Evolutionary conservation across 2,329 filamentous ascomycete genomes (phyloP).

Genomic region (Botryotinia globosa): DNA sequence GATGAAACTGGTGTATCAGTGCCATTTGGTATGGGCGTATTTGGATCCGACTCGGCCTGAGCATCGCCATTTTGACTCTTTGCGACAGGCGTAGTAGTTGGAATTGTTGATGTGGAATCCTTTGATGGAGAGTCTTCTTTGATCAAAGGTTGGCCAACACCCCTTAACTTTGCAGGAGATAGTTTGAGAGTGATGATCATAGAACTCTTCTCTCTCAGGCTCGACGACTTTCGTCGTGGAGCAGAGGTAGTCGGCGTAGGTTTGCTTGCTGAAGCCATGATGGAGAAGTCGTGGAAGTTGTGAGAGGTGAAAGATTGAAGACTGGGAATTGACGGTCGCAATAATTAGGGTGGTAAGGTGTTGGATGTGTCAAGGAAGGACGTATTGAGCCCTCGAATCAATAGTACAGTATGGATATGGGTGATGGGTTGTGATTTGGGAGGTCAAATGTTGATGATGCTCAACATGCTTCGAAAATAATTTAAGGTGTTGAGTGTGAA

Average conservation of each 20-base stretch:
- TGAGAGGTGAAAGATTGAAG: not conserved
- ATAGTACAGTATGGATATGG: not conserved
- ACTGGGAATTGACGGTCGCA: slow-evolving; percentile 15
- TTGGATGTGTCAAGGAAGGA: slow-evolving; percentile 10
- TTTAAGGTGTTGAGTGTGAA: slow-evolving; percentile 4
- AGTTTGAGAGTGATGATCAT: slow-evolving; percentile 54
- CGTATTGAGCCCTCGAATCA: not conserved
- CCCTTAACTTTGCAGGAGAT: slow-evolving; percentile 49
- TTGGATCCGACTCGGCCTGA: slow-evolving; percentile 57
- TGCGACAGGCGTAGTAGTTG: slow-evolving; percentile 40
- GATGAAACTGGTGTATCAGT: slow-evolving; percentile 50
- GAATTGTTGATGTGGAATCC: slow-evolving; percentile 42
- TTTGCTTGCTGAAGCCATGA: slow-evolving; percentile 34
- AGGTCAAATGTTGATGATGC: slow-evolving; percentile 7
- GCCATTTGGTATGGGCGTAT: slow-evolving; percentile 55
- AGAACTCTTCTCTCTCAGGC: slow-evolving; percentile 28
- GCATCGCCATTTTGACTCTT: slow-evolving; percentile 50
- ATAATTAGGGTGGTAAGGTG: slow-evolving; percentile 1
- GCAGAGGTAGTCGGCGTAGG: slow-evolving; percentile 18
- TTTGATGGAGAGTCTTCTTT: slow-evolving; percentile 43
- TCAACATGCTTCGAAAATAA: slow-evolving; percentile 11
- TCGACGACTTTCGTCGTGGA: slow-evolving; percentile 34
- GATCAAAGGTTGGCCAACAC: slow-evolving; percentile 43
- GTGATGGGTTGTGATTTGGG: not conserved
- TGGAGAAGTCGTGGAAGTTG: slow-evolving; percentile 17